phyloP scores from a whole-genome alignment of 2,329 filamentous ascomycete species.

The Rutstroemia sp. region DNA sequence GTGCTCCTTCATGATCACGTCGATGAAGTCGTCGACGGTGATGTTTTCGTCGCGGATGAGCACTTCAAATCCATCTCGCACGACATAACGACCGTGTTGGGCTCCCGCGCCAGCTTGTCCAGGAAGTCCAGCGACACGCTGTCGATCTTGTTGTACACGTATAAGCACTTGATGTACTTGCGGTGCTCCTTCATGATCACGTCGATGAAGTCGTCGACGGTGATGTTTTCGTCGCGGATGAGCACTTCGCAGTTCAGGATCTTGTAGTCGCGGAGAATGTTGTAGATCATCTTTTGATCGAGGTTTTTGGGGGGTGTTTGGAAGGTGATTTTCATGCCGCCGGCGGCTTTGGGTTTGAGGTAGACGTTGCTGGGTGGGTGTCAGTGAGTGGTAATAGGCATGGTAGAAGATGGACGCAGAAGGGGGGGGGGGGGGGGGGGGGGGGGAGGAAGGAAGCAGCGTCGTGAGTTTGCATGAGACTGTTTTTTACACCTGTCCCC shows the following conservation, averaged over 20 bases:
- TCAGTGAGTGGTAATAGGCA: not conserved
- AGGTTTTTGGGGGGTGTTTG: conserved; percentile 79
- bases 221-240: conserved; percentile 88
- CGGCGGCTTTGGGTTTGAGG: conserved; percentile 89
- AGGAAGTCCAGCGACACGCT: conserved; percentile 88
- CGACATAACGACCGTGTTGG: conserved; percentile 92
- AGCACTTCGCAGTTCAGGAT: conserved; percentile 96
- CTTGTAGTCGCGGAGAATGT: conserved; percentile 97
- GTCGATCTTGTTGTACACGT: conserved; percentile 99
- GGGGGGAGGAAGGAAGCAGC: too few species aligned
- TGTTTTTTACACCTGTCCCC: too few species aligned
- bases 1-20: conserved; percentile 99
- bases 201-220: conserved; percentile 97
- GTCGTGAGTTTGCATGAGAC: too few species aligned
- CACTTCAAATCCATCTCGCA: conserved; percentile 99
- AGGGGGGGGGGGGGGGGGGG: too few species aligned
- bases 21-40: conserved; percentile 97
- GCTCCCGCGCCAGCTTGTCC: conserved; percentile 84
- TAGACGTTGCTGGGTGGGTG: conserved; percentile 74
- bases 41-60: conserved; percentile 90
- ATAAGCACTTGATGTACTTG: conserved; percentile 90
- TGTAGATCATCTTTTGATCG: conserved; percentile 97
- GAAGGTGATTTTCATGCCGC: conserved; percentile 98
- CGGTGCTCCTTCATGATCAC: conserved; percentile 99
- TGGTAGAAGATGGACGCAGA: not conserved